Evolutionary conservation across 2,329 filamentous ascomycete genomes (phyloP), one percentile per base, ranked within the genome.

Genomic region (Talaromyces sp.): DNA sequence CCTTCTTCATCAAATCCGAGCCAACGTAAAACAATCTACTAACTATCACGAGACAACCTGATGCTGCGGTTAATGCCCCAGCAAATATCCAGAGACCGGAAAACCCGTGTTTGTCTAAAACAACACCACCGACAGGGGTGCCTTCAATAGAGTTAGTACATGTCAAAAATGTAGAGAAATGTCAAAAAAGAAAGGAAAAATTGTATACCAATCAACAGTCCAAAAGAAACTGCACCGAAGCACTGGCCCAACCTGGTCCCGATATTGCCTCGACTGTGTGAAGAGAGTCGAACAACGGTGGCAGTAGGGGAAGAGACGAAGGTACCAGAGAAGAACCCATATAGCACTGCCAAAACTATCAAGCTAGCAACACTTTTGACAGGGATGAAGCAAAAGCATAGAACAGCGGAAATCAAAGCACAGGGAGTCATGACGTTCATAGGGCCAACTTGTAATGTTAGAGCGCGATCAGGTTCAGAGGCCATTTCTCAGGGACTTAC

Each of bases 61-160:
- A 50, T 36, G 18, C 44, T 12, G 23, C 59, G 3, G 57, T 31
- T 12, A 61, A 47, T 34, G 52, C 59, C 12, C 59, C 59, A 12
- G 54, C 53, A n/a, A 61, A 61, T 10, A 61, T 51, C 31, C 53
- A 61, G 4, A 61, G 59, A 3, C 53, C 18, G n/a, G 47, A 52
- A 28, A 57, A 57, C 5, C 54, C 42, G n/a, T 61, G 42, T 5
- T 61, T 18, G 27, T 61, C 33, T 14, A 61, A 23, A 33, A 61
- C 59, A 40, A 61, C 59, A 14, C 59, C 59, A 16, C 59, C 59
- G 27, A 61, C 59, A 27, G 59, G 59, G 2, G 59, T 61, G 33
- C 59, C 59, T 61, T 18, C 14, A 56, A n/a, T 16, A 34, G 34
- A 52, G 16, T 42, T 28, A 47, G 14, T 52, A 27, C 2, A 6